These are phyloP conservation scores for Diaporthe capsici DNA, from an alignment of 2,329 filamentous ascomycete species.

Conservation along the genomic window DNA sequence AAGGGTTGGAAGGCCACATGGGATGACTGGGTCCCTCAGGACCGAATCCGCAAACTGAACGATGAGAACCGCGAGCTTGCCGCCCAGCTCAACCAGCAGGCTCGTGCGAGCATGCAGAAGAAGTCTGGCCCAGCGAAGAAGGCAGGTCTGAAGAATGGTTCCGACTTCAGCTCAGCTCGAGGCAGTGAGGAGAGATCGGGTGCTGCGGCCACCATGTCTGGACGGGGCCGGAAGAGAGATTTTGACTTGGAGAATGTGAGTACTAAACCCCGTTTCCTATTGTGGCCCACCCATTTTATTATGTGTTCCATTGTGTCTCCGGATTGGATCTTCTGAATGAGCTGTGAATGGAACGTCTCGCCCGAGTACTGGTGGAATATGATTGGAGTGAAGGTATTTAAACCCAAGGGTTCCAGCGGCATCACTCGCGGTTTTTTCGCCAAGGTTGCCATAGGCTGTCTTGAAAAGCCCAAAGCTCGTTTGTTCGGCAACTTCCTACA, in stretches of 20 bases:
- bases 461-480: slow-evolving; percentile 1
- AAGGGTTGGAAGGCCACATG: slow-evolving; percentile 99
- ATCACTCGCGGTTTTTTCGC: slow-evolving; percentile 8
- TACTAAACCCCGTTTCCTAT: slow-evolving; percentile 47
- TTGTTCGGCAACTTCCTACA: neutral
- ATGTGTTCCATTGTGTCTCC: slow-evolving; percentile 16
- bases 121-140: slow-evolving; percentile 56
- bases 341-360: neutral
- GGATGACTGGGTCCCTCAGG: slow-evolving; percentile 98
- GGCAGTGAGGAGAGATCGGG: slow-evolving; percentile 85
- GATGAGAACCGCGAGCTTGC: slow-evolving; percentile 96
- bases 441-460: neutral
- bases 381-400: slow-evolving; percentile 7
- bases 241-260: slow-evolving; percentile 87
- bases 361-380: neutral
- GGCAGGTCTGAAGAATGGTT: slow-evolving; percentile 65
- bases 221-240: slow-evolving; percentile 80
- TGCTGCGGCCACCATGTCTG: slow-evolving; percentile 70
- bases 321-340: neutral
- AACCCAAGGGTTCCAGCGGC: neutral
- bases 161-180: slow-evolving; percentile 74
- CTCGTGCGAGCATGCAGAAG: slow-evolving; percentile 71
- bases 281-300: slow-evolving; percentile 16
- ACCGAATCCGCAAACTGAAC: slow-evolving; percentile 93
- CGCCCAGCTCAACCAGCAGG: slow-evolving; percentile 77